Base-by-base conservation (phyloP, 1,139 yeast species). In the Geotrichum reessii region DNA sequence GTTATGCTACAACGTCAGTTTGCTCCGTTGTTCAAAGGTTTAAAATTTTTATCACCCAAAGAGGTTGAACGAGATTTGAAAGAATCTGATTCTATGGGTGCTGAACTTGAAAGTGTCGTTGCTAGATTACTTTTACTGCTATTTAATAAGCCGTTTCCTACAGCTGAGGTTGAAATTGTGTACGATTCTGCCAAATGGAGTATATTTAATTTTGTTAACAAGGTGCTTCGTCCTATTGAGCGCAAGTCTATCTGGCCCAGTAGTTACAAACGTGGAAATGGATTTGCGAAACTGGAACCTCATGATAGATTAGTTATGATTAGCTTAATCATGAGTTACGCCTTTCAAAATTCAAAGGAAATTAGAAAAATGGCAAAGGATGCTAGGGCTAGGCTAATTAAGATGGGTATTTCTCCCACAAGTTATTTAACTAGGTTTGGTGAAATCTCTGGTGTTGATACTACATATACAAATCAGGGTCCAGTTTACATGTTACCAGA, bases 61-160 rank as follows among this genome's bases (percentile, higher is more conserved):
- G 78, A 76, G 53, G 59, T 76, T 28, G 78, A 75, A 59, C 67
- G 64, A 33, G 78, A 77, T 8, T 59, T 74, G 7, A 61, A 63
- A 17, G 56, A 55, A 14, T 60, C 63, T 3, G 66, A 63, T 4
- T 64, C 63, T 8, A 64, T 74, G n/a, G 62, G 69, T 1, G 61
- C 63, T 11, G 66, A 62, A 6, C 69, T 74, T 8, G 76, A 74
- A 58, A 58, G 61, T 25, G 63, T 75, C 55, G 66, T 75, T 63
- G 66, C 75, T 42, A 65, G 76, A 27, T 63, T 74, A 27, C 64
- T 76, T 50, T 66, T 70, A 4, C 67, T 75, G 14, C 71, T 71
- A 27, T 66, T 76, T 44, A 76, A 75, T 60, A 49, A 49, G 19
- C 33, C 33, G 28, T n/a, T 50, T 17, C 47, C 40, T 24, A n/a